Base-by-base conservation (phyloP, 225 moss, liverwort and hornwort species). In the Physcomitrium patens region DNA sequence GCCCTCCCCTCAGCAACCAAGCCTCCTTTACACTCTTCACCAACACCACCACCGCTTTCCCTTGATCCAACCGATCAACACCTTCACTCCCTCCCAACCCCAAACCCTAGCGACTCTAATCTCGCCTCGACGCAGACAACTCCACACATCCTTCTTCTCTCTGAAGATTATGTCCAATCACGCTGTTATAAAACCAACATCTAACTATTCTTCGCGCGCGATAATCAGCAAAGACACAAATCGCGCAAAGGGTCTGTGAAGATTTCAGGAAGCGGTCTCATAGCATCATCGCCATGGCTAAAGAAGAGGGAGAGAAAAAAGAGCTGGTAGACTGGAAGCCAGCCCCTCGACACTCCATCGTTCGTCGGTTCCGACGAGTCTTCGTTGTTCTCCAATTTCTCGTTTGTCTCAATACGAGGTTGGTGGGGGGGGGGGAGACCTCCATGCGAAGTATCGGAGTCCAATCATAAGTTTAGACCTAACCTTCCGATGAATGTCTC, bases 91-190 rank as follows among this genome's bases (percentile, higher is more conserved):
- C 65, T 77, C 76, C 61, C 68, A 23, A 62, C 61, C 69, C 58
- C 52, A 20, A 76, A 77, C 77, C 74, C 82, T 82, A 82, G 77
- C 69, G 82, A 65, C 78, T 78, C 69, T 57, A 70, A 42, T 46
- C 13, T 15, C 55, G 20, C 27, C 76, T 46, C 66, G 16, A 56
- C 58, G 20, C 49, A 26, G 11, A 58, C 19, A 44, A 65, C 58
- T 51, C 65, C 71, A 58, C 75, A 69, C 79, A 69, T 74, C n/a
- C 74, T 79, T 57, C 28, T 44, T 18, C 23, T 42, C 50, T 23
- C 60, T n/a, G 51, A 1, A 50, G 65, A 37, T 68, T 42, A 8
- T 1, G 28, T 17, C 20, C 31, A 37, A 37, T 4, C 6, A 12
- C 60, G 24, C 10, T 23, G 5, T 37, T 17, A 23, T 10, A 41